Conservation (phyloP, 768 basidiomycete species). For the Termitomyces sp. region DNA sequence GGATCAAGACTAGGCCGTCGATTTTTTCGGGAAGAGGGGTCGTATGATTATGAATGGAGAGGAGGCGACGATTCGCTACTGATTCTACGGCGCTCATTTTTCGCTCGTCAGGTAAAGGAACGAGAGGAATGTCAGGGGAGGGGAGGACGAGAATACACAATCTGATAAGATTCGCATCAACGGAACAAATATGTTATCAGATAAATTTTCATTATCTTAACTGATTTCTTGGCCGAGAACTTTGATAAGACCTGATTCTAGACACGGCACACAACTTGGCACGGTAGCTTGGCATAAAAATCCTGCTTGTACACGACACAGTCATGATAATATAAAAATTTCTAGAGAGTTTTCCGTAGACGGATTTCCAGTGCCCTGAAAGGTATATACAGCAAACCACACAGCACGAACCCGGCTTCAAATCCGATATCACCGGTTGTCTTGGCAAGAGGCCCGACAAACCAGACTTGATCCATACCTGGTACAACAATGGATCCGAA, state of each 20-base stretch:
- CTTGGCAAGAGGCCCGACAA: slow-evolving; percentile 64
- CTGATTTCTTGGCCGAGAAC: background rate
- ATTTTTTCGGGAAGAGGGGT: slow-evolving; percentile 3
- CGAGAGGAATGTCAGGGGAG: too few relatives aligned
- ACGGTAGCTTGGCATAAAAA: background rate
- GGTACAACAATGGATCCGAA: slow-evolving; percentile 54
- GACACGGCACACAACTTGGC: background rate
- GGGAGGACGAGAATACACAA: background rate
- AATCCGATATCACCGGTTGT: slow-evolving; percentile 79
- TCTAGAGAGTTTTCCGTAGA: slow-evolving; percentile 14
- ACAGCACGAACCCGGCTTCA: slow-evolving; percentile 58
- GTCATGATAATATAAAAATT: background rate
- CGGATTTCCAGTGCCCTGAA: slow-evolving; percentile 47
- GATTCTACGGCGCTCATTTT: background rate
- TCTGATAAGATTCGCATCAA: slow-evolving; percentile 14
- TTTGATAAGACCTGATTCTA: background rate
- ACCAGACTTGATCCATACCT: slow-evolving; percentile 75
- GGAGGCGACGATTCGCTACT: slow-evolving; percentile 16
- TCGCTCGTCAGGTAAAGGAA: background rate
- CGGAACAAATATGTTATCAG: slow-evolving; percentile 5
- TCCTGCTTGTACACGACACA: background rate
- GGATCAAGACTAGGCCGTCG: slow-evolving; percentile 19
- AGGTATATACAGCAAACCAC: slow-evolving; percentile 50
- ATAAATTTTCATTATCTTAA: slow-evolving; percentile 8
- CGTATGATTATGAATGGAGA: slow-evolving; percentile 18